These are phyloP conservation scores for Chalciporus pseudorubinellus DNA, from an alignment of 768 basidiomycete species.

Conservation along the genomic window DNA sequence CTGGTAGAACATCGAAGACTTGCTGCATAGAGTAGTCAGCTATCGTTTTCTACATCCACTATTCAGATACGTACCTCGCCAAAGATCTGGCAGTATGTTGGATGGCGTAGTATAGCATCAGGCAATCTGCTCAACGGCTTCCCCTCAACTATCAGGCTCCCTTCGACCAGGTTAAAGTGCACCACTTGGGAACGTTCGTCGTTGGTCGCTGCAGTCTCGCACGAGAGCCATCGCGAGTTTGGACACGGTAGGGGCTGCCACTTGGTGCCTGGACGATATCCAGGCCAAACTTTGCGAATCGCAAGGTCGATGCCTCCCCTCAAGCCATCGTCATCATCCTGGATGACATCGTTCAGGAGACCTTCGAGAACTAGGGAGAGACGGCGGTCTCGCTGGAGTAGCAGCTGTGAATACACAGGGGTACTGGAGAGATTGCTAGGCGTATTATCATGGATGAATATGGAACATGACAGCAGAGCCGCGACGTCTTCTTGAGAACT, in stretches of 20 bases:
- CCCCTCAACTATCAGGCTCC: slow-evolving; percentile 28
- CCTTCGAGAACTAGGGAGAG: slow-evolving; percentile 26
- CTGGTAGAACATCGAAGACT: slow-evolving; percentile 22
- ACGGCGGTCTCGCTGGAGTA: slow-evolving; percentile 32
- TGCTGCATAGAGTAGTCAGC: slow-evolving; percentile 14
- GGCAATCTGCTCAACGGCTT: slow-evolving; percentile 27
- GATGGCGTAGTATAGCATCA: slow-evolving; percentile 11
- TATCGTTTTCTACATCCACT: too few species aligned
- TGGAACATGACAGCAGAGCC: slow-evolving; percentile 19
- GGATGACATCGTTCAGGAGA: slow-evolving; percentile 1
- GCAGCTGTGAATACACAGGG: slow-evolving; percentile 5
- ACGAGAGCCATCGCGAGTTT: slow-evolving; percentile 24
- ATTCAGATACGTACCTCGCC: slow-evolving; percentile 11
- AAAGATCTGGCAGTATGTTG: slow-evolving; percentile 22
- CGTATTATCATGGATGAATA: slow-evolving; percentile 28
- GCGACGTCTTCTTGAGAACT: slow-evolving; percentile 25
- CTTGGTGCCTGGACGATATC: slow-evolving; percentile 22
- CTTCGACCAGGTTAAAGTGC: slow-evolving; percentile 23
- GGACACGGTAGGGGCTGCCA: slow-evolving; percentile 16
- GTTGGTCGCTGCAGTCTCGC: slow-evolving; percentile 9
- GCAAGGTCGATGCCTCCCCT: slow-evolving; percentile 21
- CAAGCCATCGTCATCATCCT: not conserved
- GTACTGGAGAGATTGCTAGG: slow-evolving; percentile 12
- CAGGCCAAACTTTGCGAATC: slow-evolving; percentile 19
- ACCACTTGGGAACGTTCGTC: slow-evolving; percentile 21